Percentiles rank a stretch among this genome's conserved stretches.
These are phyloP conservation scores for Torulaspora pretoriensis DNA, from an alignment of 1,139 yeast genomes.

Conservation along the genomic window DNA sequence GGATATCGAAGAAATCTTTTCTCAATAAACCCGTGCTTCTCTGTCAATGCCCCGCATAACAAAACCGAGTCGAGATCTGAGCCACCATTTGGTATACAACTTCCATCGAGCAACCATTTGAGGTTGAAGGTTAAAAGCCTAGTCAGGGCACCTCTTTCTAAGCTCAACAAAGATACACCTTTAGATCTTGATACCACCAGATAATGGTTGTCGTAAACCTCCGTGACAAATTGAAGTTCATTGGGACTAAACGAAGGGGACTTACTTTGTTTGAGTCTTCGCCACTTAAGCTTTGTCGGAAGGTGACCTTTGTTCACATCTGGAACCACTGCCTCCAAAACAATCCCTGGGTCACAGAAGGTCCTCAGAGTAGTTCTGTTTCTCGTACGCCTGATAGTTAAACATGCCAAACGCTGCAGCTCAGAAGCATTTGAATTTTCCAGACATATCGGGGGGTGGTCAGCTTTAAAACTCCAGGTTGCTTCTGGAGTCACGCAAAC, in stretches of 20 bases:
- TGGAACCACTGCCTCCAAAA: background rate
- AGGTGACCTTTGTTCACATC: background rate
- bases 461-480: conserved; percentile 4
- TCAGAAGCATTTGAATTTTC: background rate
- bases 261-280: background rate
- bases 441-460: conserved; percentile 1
- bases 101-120: conserved; percentile 6
- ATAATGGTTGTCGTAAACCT: background rate
- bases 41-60: conserved; percentile 11
- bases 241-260: background rate
- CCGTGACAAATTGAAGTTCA: conserved; percentile 1
- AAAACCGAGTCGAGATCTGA: conserved; percentile 6
- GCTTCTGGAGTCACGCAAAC: conserved; percentile 3
- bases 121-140: background rate
- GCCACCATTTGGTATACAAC: conserved; percentile 3
- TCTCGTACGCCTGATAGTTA: background rate
- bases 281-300: background rate
- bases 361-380: background rate
- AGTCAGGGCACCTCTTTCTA: background rate
- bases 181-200: conserved; percentile 1
- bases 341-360: background rate
- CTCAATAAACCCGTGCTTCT: conserved; percentile 10
- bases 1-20: background rate
- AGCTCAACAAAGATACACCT: conserved; percentile 4
- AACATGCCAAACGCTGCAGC: background rate